phyloP scores from a whole-genome alignment of 1,284 basidiomycete genomes.

The Salmacisia buchloeana region DNA sequence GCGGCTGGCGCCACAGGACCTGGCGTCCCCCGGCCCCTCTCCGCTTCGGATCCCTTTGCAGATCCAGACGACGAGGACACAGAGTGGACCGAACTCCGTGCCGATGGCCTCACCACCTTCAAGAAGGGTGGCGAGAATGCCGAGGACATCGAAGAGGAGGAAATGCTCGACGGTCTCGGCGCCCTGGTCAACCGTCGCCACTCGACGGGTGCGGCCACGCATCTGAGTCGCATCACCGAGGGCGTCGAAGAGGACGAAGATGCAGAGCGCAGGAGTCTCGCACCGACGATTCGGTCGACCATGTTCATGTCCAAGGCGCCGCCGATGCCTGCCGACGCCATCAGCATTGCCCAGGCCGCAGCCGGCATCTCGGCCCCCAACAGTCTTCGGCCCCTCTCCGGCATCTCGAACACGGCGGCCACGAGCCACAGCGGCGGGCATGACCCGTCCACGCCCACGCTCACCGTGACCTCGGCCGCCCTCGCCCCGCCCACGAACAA shows the following conservation, averaged over 20 bases:
- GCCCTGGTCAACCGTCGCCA: slow-evolving; percentile 20
- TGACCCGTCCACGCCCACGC: not conserved
- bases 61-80: slow-evolving; percentile 23
- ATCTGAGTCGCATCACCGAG: slow-evolving; percentile 32
- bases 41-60: slow-evolving; percentile 17
- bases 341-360: not conserved
- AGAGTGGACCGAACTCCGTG: slow-evolving; percentile 24
- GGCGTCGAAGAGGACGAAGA: slow-evolving; percentile 31
- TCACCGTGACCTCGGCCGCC: not conserved
- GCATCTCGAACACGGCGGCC: not conserved
- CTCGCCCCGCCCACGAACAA: not conserved
- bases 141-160: slow-evolving; percentile 6
- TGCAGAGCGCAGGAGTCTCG: slow-evolving; percentile 8
- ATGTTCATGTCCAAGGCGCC: not conserved
- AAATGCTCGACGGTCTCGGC: slow-evolving; percentile 21
- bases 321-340: not conserved
- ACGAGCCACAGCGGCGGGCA: not conserved
- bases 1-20: not conserved
- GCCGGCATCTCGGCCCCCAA: not conserved
- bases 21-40: not conserved
- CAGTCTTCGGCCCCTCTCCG: not conserved
- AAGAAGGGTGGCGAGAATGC: slow-evolving; percentile 2
- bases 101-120: slow-evolving; percentile 20
- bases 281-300: not conserved
- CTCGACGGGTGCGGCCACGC: slow-evolving; percentile 28